Conservation (phyloP, 2,329 filamentous ascomycete species). For the Coniochaeta ligniaria region DNA sequence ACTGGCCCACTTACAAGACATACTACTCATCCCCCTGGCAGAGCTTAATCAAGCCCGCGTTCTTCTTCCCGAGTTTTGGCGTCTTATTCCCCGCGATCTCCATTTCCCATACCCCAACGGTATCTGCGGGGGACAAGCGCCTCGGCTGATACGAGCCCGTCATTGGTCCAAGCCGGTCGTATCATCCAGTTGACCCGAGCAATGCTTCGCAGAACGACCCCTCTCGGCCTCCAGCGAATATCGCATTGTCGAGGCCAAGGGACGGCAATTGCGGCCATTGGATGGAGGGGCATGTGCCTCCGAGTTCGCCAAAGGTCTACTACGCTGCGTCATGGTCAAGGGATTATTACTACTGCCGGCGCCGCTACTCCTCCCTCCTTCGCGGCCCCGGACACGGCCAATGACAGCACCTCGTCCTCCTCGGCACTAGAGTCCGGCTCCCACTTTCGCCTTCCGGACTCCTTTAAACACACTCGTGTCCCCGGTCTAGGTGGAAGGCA, state of each 20-base stretch:
- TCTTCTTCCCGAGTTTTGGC: neutral
- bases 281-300: neutral
- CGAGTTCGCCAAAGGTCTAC: neutral
- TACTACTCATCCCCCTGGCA: neutral
- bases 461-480: neutral
- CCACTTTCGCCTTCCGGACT: neutral
- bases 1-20: neutral
- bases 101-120: neutral
- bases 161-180: neutral
- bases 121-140: neutral
- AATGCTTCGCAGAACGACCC: neutral
- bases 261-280: neutral
- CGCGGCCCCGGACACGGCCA: neutral
- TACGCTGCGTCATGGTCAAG: neutral
- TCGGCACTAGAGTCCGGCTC: neutral
- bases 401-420: neutral
- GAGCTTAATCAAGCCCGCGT: neutral
- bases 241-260: neutral
- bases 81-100: neutral
- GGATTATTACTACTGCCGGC: neutral
- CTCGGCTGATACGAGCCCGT: neutral
- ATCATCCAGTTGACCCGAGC: neutral
- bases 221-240: neutral
- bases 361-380: neutral
- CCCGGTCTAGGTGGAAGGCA: neutral